These are phyloP conservation scores for Eucommia ulmoides DNA, from an alignment of 257 asterid species.

Conservation along the genomic window DNA sequence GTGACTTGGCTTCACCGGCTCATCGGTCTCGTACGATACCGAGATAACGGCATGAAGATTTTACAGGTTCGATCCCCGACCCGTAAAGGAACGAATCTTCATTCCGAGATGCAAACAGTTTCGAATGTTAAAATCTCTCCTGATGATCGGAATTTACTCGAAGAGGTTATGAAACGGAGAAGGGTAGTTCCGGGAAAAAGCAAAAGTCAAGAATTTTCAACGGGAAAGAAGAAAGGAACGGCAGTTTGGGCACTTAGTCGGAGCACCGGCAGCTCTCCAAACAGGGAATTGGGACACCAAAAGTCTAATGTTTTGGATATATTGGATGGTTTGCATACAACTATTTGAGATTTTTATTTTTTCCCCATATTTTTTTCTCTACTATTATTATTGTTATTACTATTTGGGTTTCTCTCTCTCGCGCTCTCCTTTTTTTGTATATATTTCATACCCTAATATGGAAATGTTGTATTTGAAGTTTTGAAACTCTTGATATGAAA, in stretches of 20 bases:
- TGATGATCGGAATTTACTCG: slow-evolving; percentile 62
- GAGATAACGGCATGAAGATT: slow-evolving; percentile 43
- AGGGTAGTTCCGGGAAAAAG: slow-evolving; percentile 47
- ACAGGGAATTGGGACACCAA: slow-evolving; percentile 25
- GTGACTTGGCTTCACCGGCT: slow-evolving; percentile 83
- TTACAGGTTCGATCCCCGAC: slow-evolving; percentile 48
- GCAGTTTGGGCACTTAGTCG: slow-evolving; percentile 41
- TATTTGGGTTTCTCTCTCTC: too few species aligned
- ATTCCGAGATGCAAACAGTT: not conserved
- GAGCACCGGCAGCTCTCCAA: slow-evolving; percentile 74
- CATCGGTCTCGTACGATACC: slow-evolving; percentile 48
- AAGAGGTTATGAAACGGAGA: slow-evolving; percentile 60
- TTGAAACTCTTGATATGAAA: too few species aligned
- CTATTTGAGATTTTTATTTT: slow-evolving; percentile 24
- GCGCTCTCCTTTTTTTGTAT: too few species aligned
- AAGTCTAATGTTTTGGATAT: slow-evolving; percentile 53
- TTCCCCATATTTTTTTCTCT: not conserved
- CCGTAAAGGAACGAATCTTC: slow-evolving; percentile 24
- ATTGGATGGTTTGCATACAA: slow-evolving; percentile 64
- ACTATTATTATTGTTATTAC: slow-evolving; percentile 14
- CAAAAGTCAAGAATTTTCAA: slow-evolving; percentile 77
- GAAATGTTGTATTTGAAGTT: too few species aligned
- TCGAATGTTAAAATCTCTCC: slow-evolving; percentile 27
- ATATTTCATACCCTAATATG: too few species aligned
- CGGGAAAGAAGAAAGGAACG: slow-evolving; percentile 23